Evolutionary conservation across 345 rosid genomes (phyloP).

Genomic region (Acer saccharum): DNA sequence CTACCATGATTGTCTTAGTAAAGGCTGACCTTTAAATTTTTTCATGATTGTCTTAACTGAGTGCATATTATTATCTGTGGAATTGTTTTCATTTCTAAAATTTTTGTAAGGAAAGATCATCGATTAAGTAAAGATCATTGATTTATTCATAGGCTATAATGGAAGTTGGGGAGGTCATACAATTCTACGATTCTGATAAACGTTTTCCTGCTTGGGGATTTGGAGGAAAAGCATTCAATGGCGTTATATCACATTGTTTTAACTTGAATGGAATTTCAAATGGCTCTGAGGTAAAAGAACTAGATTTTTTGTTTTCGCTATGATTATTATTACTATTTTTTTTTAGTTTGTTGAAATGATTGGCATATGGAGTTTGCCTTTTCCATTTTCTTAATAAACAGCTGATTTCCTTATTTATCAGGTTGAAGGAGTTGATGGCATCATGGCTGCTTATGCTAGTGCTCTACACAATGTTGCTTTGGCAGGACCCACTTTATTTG

Average conservation of each 20-base stretch:
- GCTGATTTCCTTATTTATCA: constrained; percentile 27
- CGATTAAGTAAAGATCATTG: not conserved
- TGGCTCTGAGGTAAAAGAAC: constrained; percentile 57
- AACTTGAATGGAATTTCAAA: constrained; percentile 64
- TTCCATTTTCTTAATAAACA: not conserved
- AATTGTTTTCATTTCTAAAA: constrained; percentile 2
- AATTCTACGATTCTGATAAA: constrained; percentile 81
- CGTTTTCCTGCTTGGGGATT: constrained; percentile 91
- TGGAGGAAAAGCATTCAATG: constrained; percentile 66
- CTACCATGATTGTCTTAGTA: not conserved
- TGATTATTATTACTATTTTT: not conserved
- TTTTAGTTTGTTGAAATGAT: not conserved
- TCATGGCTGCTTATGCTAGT: constrained; percentile 70
- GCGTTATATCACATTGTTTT: constrained; percentile 75
- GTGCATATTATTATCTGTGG: not conserved
- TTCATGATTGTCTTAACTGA: not conserved
- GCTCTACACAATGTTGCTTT: constrained; percentile 58
- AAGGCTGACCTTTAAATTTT: not conserved
- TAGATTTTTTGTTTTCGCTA: not conserved
- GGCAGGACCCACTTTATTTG: constrained; percentile 75
- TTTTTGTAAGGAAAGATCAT: not conserved
- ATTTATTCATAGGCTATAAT: constrained; percentile 61
- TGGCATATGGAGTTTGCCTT: not conserved
- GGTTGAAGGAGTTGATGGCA: constrained; percentile 88
- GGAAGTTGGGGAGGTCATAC: constrained; percentile 86